phyloP scores from a whole-genome alignment of 208 protist species.

The Borovskyia barvae region DNA sequence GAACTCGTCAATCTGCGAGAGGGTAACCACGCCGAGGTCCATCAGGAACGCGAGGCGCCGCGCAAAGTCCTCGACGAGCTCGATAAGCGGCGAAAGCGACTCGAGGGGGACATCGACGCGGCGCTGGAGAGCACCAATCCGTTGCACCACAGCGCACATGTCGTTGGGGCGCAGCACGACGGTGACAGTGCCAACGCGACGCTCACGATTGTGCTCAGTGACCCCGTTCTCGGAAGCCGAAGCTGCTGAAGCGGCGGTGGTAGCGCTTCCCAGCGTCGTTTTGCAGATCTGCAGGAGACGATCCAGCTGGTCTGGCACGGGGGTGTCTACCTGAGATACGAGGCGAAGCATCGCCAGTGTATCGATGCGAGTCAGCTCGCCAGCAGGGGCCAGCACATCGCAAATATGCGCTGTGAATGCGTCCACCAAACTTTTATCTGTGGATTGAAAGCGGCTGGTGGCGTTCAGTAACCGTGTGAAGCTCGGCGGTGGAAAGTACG shows the following conservation, averaged over 20 bases:
- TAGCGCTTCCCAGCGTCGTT: constrained; percentile 1
- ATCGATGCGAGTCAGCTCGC: constrained; percentile 24
- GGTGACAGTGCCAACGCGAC: constrained; percentile 8
- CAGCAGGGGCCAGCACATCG: constrained; percentile 20
- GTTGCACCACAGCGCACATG: constrained; percentile 50
- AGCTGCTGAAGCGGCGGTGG: not conserved
- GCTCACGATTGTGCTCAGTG: not conserved
- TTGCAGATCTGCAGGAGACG: constrained; percentile 16
- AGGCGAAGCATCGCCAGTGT: constrained; percentile 26
- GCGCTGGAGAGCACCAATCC: constrained; percentile 36
- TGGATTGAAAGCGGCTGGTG: constrained; percentile 39
- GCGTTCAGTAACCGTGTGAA: constrained; percentile 67
- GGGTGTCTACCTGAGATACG: constrained; percentile 17
- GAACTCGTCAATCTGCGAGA: constrained; percentile 53
- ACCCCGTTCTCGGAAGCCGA: not conserved
- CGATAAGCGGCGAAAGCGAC: constrained; percentile 41
- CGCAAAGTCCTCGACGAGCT: constrained; percentile 60
- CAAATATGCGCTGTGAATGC: constrained; percentile 43
- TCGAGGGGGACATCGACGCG: constrained; percentile 54
- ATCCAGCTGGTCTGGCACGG: constrained; percentile 14
- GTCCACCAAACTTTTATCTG: constrained; percentile 50
- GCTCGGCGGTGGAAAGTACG: constrained; percentile 59
- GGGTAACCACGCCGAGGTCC: constrained; percentile 44
- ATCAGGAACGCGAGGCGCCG: constrained; percentile 35
- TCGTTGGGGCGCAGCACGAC: constrained; percentile 44